These are phyloP conservation scores for Zelonia costaricensis DNA, from an alignment of 208 protist genomes.

Conservation along the genomic window DNA sequence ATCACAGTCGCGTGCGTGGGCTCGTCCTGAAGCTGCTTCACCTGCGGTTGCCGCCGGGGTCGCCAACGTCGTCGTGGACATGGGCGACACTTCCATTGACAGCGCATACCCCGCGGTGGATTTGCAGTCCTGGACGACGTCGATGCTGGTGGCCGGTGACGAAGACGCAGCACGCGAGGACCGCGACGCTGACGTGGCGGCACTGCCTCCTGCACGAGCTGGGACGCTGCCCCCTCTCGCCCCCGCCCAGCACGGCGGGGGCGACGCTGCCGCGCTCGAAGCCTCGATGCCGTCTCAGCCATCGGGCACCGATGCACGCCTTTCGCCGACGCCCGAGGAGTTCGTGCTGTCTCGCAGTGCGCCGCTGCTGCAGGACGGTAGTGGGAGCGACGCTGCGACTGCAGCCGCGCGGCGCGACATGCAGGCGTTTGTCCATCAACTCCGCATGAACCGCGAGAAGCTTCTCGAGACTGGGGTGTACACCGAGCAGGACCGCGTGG, in stretches of 20 bases:
- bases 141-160: slow-evolving; percentile 3
- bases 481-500: slow-evolving; percentile 48
- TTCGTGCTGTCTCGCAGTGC: slow-evolving; percentile 41
- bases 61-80: slow-evolving; percentile 24
- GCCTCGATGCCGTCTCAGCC: not conserved
- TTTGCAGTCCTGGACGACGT: slow-evolving; percentile 22
- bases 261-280: not conserved
- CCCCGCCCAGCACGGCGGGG: slow-evolving; percentile 17
- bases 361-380: slow-evolving; percentile 1
- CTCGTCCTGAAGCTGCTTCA: not conserved
- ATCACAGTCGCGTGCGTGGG: not conserved
- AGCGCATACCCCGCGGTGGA: slow-evolving; percentile 24
- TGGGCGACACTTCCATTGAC: slow-evolving; percentile 32
- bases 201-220: slow-evolving; percentile 16
- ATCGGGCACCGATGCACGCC: no score
- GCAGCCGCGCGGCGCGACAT: slow-evolving; percentile 66
- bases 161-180: no score
- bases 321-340: slow-evolving; percentile 50
- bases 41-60: no score
- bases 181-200: no score
- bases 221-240: slow-evolving; percentile 29
- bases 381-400: slow-evolving; percentile 11
- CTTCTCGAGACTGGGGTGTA: slow-evolving; percentile 88
- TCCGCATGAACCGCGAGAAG: slow-evolving; percentile 76
- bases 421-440: slow-evolving; percentile 72